phyloP scores from a whole-genome alignment of 805 yeast species.

The Hanseniaspora lindneri region DNA sequence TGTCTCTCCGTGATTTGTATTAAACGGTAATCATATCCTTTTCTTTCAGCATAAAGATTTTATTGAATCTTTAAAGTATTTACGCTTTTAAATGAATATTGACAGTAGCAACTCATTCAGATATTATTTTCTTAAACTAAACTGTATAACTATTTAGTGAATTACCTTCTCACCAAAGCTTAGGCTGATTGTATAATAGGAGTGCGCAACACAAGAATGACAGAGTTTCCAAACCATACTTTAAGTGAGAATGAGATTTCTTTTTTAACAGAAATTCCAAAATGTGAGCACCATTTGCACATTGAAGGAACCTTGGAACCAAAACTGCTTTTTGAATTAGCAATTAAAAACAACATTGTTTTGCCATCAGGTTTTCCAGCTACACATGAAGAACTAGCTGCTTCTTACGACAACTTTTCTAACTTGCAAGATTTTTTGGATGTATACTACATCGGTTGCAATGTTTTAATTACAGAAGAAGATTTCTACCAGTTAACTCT shows the following conservation, averaged over 20 bases:
- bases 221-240: conserved; percentile 6
- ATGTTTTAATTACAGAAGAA: conserved; percentile 53
- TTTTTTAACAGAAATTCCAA: conserved; percentile 61
- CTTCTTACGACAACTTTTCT: conserved; percentile 48
- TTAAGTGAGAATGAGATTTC: conserved; percentile 20
- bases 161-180: too few species aligned
- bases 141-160: too few species aligned
- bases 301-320: conserved; percentile 76
- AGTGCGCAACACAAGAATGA: conserved; percentile 5
- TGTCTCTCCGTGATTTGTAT: too few species aligned
- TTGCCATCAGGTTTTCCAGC: conserved; percentile 56
- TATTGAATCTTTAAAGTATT: too few species aligned
- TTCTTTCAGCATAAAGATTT: too few species aligned
- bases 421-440: conserved; percentile 69
- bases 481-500: conserved; percentile 73
- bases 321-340: conserved; percentile 55
- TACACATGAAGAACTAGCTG: conserved; percentile 44
- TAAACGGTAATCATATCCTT: too few species aligned
- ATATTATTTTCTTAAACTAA: too few species aligned
- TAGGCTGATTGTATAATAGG: too few species aligned
- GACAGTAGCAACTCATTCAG: too few species aligned
- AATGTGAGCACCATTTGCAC: conserved; percentile 81
- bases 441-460: conserved; percentile 70
- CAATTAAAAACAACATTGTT: conserved; percentile 47
- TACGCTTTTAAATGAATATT: too few species aligned